A percentile compares a stretch with the other conserved stretches of the same genome.
Conservation (phyloP, 306 rosid genomes). For the Vigna hirtella region DNA sequence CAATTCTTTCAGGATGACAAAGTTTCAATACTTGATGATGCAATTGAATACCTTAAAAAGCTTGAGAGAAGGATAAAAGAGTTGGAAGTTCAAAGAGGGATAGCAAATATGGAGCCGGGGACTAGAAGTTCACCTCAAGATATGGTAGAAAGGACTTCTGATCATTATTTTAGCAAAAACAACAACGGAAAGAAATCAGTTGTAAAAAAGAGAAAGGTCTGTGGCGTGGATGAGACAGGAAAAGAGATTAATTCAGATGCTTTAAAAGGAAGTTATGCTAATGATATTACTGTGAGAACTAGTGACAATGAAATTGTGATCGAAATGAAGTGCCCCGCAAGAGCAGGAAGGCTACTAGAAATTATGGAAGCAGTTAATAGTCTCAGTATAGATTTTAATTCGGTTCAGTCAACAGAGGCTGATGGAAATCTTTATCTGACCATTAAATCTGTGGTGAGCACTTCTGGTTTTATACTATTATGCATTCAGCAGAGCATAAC, state of each 20-base stretch:
- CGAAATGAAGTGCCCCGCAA: constrained; percentile 65
- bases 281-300: constrained; percentile 53
- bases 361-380: constrained; percentile 69
- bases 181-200: constrained; percentile 56
- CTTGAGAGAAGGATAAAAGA: constrained; percentile 78
- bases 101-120: constrained; percentile 51
- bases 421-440: constrained; percentile 68
- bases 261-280: constrained; percentile 41
- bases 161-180: constrained; percentile 64
- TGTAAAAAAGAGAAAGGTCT: constrained; percentile 73
- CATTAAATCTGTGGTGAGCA: constrained; percentile 71
- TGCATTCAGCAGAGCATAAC: constrained; percentile 3
- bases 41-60: constrained; percentile 73
- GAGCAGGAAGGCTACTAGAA: constrained; percentile 64
- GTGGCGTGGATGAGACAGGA: constrained; percentile 57
- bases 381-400: constrained; percentile 67
- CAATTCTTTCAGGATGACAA: constrained; percentile 73
- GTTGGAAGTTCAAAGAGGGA: constrained; percentile 58
- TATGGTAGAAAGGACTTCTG: constrained; percentile 65
- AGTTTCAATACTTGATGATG: constrained; percentile 81
- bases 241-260: constrained; percentile 45
- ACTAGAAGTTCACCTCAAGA: constrained; percentile 62
- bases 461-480: constrained; percentile 30
- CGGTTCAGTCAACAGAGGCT: constrained; percentile 72
- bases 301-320: constrained; percentile 58